Evolutionary conservation across 768 basidiomycete genomes (phyloP), one percentile per base, ranked within the genome.

Genomic region (Russula abietina): DNA sequence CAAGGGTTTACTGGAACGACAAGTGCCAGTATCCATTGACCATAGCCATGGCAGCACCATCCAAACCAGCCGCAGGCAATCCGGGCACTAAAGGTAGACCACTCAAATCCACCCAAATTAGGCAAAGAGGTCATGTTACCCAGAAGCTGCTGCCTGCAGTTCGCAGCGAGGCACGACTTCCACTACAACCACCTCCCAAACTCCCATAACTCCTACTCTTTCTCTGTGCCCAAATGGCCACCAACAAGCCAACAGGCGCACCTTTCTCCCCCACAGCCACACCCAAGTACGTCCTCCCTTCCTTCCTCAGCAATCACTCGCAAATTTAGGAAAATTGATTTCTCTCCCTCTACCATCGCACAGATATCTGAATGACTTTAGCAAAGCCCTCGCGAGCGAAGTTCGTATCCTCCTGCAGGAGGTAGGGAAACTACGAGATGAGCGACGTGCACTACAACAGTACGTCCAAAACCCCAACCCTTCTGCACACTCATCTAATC

Each of bases 371-470:
- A 81, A 83, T 65, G 82, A 84, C 68, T 84, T 84, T 70, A 83
- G 81, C 72, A 85, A 84, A 67, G 83, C 83, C 1, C 79, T 84
- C 43, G 83, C 83, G 10, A 72, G 77, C 59, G 83, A 84, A 70
- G 82, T 84, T n/a, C 80, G 83, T 39, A 83, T 84, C 59, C 77
- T 84, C 17, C 78, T 84, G 28, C 78, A 79, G 24, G 83, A 84
- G 67, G 83, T 84, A 19, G 83, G 83, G 28, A 82, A 84, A 67
- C 77, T 84, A 28, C 76, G 83, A 56, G 83, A 84, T 59, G 83
- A 84, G 70, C 79, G 83, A 49, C 73, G 82, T 33, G 77, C 80
- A 49, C 72, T 84, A 61, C 83, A 84, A 63, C 81, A 80, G 83
- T 83, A 64, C 68, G 79, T 76, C 38, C 62, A 28, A 19, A 10